Evolutionary conservation across 176 grass and related monocot species (phyloP), one percentile per base, ranked within the genome.

Genomic region (Microstegium vimineum): DNA sequence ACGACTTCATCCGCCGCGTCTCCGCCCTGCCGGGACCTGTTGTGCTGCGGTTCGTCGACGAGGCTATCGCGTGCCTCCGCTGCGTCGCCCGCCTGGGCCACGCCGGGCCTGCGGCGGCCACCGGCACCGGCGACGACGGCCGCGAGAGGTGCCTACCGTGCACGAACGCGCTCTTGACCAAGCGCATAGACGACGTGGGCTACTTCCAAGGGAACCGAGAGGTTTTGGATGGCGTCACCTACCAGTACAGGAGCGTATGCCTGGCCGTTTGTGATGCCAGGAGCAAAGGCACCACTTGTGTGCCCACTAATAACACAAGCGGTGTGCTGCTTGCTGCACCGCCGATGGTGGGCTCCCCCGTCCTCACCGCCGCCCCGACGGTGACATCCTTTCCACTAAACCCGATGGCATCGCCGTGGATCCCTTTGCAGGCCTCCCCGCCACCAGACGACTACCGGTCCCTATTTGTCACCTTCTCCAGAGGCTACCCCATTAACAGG

Each of bases 391-490:
- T 41, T 35, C 23, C 6, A 59, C 72, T 94, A 26, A 94, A 94
- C 74, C 84, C 92, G 13, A 83, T 87, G 90, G 92, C 84, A 0
- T 16, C 5, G 37, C 89, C 89, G 6, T 91, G 87, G 92, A 43
- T 66, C 20, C 89, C 87, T 12, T 28, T 59, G 34, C 14, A 46
- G 28, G 43, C 3, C 76, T 52, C 62, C 2, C 23, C 82, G 2
- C 79, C n/a, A n/a, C n/a, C 89, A 12, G 88, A 93, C 23, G 92
- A 95, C 43, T 89, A 88, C 46, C 59, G 85, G 0, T 98, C 95
- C 35, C 88, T 91, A 8, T 94, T 93, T 82, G 84, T 91, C 82
- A 93, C 90, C 40, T 92, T 92, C 88, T 98, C 92, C 10, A 81
- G 71, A 37, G 88, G 94, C 14, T 81, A 91, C 70, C 94, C 90